Base-by-base conservation (phyloP, 1,284 basidiomycete species). In the Pterulicium gracile region DNA sequence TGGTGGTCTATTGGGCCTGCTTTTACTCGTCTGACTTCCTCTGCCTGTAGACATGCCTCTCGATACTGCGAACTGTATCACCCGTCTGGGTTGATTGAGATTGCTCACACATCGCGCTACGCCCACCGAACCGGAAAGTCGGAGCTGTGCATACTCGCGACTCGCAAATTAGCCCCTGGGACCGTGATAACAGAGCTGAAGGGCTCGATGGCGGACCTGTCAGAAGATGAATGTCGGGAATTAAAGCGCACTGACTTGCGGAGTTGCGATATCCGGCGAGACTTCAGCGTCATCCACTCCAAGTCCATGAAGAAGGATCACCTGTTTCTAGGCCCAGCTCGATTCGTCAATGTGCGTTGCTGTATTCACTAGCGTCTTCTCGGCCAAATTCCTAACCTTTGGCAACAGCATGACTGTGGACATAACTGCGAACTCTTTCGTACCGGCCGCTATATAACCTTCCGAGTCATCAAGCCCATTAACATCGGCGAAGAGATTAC, bases 251-350 rank as follows among this genome's bases (percentile, higher is more conserved):
- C 81, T 13, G 79, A 83, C 60, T 66, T 73, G 45, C 56, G 61
- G 36, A 57, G 68, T 47, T 71, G 77, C 52, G 79, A 81, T 53
- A 84, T 86, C 49, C 73, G 87, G 47, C 73, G 85, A 55, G 91
- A 95, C 60, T 95, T 94, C 58, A 91, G 87, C 58, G 88, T 95
- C 55, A 89, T 94, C 49, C 86, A 90, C 60, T 91, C 87, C 36
- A 85, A 86, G 54, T 80, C 88, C 57, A 83, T 89, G 70, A 88
- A 90, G 66, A 90, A 88, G 68, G 92, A 91, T 56, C 88, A 93
- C 68, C 71, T 95, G 53, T 86, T 95, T 66, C 69, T 95, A 54
- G 92, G 91, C 1, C 91, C 91, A 43, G 92, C 92, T 59, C 81
- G 91, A 54, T 95, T 95, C 67, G 89, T 94, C 51, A 95, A 95